Conservation (phyloP, 148 eudicot species). For the Rhododendron mucronatum region DNA sequence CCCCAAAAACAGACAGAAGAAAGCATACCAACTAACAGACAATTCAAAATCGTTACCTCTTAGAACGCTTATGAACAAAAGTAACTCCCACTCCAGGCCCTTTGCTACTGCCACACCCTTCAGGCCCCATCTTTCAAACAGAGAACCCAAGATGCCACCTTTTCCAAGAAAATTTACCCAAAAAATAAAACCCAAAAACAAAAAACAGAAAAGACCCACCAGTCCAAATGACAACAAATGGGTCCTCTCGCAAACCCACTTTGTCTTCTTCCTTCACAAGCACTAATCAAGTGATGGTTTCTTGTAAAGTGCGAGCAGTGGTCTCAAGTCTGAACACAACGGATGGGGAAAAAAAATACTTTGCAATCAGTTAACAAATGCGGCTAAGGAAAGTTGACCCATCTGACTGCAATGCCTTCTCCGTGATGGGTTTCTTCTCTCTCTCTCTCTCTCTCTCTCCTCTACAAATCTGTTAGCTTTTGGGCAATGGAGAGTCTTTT, state of each 20-base stretch:
- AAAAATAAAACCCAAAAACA: not conserved
- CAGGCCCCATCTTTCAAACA: slow-evolving; percentile 51
- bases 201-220: slow-evolving; percentile 10
- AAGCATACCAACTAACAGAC: not conserved
- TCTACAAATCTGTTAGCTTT: slow-evolving; percentile 34
- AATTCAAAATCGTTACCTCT: slow-evolving; percentile 41
- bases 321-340: slow-evolving; percentile 5
- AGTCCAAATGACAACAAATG: slow-evolving; percentile 20
- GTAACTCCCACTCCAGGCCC: slow-evolving; percentile 15
- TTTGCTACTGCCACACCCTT: slow-evolving; percentile 37
- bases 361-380: slow-evolving; percentile 17
- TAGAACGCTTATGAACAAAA: slow-evolving; percentile 53
- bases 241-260: slow-evolving; percentile 17
- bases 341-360: not conserved
- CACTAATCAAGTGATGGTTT: not conserved
- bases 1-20: not conserved
- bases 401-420: slow-evolving; percentile 27
- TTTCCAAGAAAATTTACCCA: not conserved
- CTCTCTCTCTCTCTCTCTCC: slow-evolving; percentile 5
- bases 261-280: slow-evolving; percentile 22
- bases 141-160: not conserved
- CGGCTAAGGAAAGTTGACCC: slow-evolving; percentile 26
- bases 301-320: not conserved
- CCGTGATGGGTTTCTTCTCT: slow-evolving; percentile 1
- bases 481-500: slow-evolving; percentile 40